A percentile compares a stretch with the other conserved stretches of the same genome.
These are phyloP conservation scores for Pinus albicaulis DNA, from an alignment of 75 land plant species.

Conservation along the genomic window DNA sequence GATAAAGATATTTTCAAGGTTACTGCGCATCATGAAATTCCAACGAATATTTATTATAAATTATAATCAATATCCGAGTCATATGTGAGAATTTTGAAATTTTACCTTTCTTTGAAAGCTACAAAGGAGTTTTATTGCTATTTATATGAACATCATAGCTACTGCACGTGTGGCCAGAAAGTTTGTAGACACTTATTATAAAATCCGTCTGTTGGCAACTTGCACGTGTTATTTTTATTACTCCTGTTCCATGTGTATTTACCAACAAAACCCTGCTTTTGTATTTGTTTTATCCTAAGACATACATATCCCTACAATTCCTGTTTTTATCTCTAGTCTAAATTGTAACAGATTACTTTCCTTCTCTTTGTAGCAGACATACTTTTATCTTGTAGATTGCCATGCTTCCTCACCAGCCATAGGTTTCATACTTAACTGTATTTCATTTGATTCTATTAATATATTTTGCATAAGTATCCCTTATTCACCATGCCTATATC, in stretches of 20 bases:
- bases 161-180: background rate
- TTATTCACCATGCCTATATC: background rate
- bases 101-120: background rate
- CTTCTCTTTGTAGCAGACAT: background rate
- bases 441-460: slow-evolving; percentile 3
- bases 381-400: background rate
- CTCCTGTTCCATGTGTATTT: too few relatives aligned
- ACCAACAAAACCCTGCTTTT: too few relatives aligned
- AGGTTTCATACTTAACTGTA: background rate
- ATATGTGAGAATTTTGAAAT: background rate
- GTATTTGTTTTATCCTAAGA: too few relatives aligned
- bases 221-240: too few relatives aligned
- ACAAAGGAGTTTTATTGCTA: background rate
- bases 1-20: background rate
- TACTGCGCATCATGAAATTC: background rate
- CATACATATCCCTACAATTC: background rate
- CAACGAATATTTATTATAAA: background rate
- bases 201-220: background rate
- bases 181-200: background rate
- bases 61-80: background rate
- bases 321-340: background rate
- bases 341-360: background rate
- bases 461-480: background rate
- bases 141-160: background rate
- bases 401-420: background rate